Percentiles rank a stretch among this genome's conserved stretches.
phyloP scores from a whole-genome alignment of 1,284 basidiomycete genomes.

The Melampsora larici-populina region DNA sequence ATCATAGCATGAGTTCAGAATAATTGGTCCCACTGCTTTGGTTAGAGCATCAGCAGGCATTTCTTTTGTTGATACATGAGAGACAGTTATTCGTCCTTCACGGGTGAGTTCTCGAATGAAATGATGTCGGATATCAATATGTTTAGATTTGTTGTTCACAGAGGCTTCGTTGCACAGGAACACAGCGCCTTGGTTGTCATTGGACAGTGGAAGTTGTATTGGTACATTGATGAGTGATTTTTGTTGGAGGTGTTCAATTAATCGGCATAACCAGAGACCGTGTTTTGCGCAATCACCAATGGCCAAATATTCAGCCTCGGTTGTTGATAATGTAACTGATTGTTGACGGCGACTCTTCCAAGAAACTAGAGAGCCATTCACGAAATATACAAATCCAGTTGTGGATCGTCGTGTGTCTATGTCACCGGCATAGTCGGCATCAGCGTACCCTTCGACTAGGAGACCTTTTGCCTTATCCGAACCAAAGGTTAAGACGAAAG shows the following conservation, averaged over 20 bases:
- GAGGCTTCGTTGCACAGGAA: not conserved
- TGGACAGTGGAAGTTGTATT: not conserved
- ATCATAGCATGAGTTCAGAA: not conserved
- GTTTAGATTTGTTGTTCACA: constrained; percentile 3
- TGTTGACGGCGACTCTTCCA: too few species aligned
- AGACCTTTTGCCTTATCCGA: too few species aligned
- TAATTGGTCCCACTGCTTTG: not conserved
- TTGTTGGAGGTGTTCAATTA: not conserved
- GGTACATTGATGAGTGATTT: not conserved
- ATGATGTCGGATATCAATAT: constrained; percentile 2
- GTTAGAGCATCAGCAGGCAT: not conserved
- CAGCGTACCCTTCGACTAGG: not conserved
- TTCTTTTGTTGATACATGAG: not conserved
- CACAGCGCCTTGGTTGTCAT: not conserved
- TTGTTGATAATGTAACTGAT: too few species aligned
- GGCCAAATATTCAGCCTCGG: too few species aligned
- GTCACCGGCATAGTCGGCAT: too few species aligned
- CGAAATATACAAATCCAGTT: not conserved
- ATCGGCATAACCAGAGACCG: not conserved
- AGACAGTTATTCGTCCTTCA: not conserved
- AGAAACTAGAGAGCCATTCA: too few species aligned
- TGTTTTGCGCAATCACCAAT: not conserved
- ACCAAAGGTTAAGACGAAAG: too few species aligned
- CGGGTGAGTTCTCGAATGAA: not conserved
- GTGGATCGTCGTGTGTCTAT: not conserved